Conservation (phyloP, 192 early-diverging fungal species). For the Powellomyces hirtus region DNA sequence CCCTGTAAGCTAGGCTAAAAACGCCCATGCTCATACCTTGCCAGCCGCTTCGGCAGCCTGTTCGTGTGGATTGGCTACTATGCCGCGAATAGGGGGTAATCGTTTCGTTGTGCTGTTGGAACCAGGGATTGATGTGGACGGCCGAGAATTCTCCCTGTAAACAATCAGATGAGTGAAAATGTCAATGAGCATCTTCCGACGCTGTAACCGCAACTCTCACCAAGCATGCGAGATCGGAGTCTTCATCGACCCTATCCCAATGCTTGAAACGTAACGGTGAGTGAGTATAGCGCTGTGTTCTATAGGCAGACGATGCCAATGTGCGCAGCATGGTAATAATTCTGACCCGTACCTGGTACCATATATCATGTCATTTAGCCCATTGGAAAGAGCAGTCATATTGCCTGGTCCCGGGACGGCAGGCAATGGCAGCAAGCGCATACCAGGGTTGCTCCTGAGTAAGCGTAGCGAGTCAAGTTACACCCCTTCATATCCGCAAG, state of each 20-base stretch:
- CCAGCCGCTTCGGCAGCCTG: not conserved
- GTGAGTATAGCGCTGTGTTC: not conserved
- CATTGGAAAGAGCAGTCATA: not conserved
- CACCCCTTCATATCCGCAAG: not conserved
- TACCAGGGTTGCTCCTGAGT: constrained; percentile 22
- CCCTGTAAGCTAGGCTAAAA: not conserved
- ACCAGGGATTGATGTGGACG: constrained; percentile 16
- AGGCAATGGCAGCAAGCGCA: constrained; percentile 35
- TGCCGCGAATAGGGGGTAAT: constrained; percentile 28
- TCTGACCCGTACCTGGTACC: constrained; percentile 34
- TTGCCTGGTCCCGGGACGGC: constrained; percentile 1
- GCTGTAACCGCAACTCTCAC: not conserved
- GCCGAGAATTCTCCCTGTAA: constrained; percentile 25
- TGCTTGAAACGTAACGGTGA: constrained; percentile 1
- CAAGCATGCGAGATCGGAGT: constrained; percentile 8
- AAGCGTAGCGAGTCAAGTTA: not conserved
- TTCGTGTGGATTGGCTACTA: not conserved
- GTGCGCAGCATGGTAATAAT: not conserved
- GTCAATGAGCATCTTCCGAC: not conserved
- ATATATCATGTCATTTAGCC: constrained; percentile 38
- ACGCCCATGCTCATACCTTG: not conserved
- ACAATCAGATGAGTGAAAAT: not conserved
- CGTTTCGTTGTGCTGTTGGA: constrained; percentile 9
- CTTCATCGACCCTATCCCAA: constrained; percentile 9
- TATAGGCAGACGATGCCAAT: not conserved